phyloP scores from a whole-genome alignment of 2,329 filamentous ascomycete genomes.

The Fulvia fulva region DNA sequence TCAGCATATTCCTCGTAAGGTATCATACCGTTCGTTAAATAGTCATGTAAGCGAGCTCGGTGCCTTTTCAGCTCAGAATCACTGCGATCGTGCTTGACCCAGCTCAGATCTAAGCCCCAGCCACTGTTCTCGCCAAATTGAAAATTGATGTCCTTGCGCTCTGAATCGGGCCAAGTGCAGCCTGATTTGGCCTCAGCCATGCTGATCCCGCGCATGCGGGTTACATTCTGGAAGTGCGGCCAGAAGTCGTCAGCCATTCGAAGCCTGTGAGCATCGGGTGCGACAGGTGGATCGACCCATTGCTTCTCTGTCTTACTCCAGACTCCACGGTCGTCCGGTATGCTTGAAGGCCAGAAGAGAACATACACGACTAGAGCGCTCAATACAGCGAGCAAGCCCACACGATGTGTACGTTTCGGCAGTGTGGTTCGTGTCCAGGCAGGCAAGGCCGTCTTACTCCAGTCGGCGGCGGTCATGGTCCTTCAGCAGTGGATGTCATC shows the following conservation, averaged over 20 bases:
- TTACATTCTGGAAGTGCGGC: conserved; percentile 6
- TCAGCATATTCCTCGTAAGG: conserved; percentile 20
- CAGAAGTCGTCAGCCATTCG: conserved; percentile 1
- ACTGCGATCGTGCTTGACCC: not conserved
- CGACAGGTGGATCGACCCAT: not conserved
- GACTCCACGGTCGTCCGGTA: not conserved
- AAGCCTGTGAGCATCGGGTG: not conserved
- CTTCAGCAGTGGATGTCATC: not conserved
- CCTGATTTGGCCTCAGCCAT: conserved; percentile 6
- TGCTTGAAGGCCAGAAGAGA: conserved; percentile 3
- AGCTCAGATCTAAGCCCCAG: conserved; percentile 9
- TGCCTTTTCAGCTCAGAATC: conserved; percentile 1
- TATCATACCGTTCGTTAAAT: conserved; percentile 20
- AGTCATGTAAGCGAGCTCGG: conserved; percentile 19
- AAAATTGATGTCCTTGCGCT: conserved; percentile 7
- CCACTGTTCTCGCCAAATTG: conserved; percentile 8
- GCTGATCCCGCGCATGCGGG: conserved; percentile 2
- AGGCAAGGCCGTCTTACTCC: not conserved
- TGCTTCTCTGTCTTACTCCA: not conserved
- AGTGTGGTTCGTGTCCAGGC: not conserved
- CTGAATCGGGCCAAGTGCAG: conserved; percentile 4
- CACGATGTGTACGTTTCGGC: conserved; percentile 2
- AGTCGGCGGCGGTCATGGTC: not conserved
- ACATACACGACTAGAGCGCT: not conserved
- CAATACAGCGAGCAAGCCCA: not conserved